phyloP scores from a whole-genome alignment of 2,329 filamentous ascomycete species.

The Monilinia fructigena region DNA sequence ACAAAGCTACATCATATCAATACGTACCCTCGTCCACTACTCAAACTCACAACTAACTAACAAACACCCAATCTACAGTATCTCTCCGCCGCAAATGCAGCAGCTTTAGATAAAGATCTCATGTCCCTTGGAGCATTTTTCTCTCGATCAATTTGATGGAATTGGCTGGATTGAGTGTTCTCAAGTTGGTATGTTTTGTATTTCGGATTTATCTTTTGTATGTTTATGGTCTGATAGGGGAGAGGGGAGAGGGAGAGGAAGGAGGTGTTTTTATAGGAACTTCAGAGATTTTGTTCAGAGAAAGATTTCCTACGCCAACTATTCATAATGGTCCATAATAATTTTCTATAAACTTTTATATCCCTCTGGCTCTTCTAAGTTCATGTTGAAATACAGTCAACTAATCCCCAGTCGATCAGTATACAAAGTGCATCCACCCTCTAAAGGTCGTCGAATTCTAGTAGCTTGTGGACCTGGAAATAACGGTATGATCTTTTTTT shows the following conservation, averaged over 20 bases:
- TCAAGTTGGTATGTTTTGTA: conserved; percentile 65
- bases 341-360: not conserved
- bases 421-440: conserved; percentile 77
- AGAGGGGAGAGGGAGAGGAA: not conserved
- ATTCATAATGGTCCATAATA: too few relatives aligned
- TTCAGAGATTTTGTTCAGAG: not conserved
- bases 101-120: conserved; percentile 86
- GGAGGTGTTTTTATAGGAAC: too few relatives aligned
- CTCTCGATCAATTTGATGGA: conserved; percentile 96
- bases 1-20: not conserved
- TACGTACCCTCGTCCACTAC: too few relatives aligned
- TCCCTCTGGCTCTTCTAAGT: too few relatives aligned
- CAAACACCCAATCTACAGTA: conserved; percentile 54
- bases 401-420: conserved; percentile 50
- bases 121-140: conserved; percentile 90
- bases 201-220: not conserved
- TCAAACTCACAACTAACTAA: not conserved
- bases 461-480: conserved; percentile 88
- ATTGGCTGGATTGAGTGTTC: conserved; percentile 90
- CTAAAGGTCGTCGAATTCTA: conserved; percentile 69
- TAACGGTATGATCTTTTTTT: conserved; percentile 51
- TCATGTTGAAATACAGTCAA: not conserved
- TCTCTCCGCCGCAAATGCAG: conserved; percentile 81
- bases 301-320: not conserved
- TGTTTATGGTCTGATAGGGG: not conserved